Base-by-base conservation (phyloP, 306 rosid species). In the Sphenostylis stenocarpa region DNA sequence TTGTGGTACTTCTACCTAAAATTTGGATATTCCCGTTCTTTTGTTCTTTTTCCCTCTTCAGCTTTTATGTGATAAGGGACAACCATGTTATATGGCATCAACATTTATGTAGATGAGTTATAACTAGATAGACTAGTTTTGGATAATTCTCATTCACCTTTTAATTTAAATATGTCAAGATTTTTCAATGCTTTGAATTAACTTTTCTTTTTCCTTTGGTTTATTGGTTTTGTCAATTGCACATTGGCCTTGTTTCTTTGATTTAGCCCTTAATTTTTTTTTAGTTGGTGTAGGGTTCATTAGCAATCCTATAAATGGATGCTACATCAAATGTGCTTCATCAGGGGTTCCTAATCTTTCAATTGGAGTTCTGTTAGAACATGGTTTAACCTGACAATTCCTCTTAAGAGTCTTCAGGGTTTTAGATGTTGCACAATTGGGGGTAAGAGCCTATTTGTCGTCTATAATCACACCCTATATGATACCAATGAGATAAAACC, bases 21-120 rank as follows among this genome's bases (percentile, higher is more conserved):
- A 77, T 81, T 84, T 84, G 81, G 86, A 85, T 72, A 67, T 55
- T 43, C 69, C 60, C 45, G 80, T 85, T 87, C 81, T 80, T 78
- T 86, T 68, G 78, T 82, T 85, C 63, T 70, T 77, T 80, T 77
- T 77, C 86, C 77, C 70, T 81, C 84, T 83, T 48, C 76, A 77
- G 87, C 74, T 74, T 69, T 85, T 84, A 57, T 57, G 67, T 81
- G 86, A 81, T 81, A 87, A 89, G 84, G 86, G 88, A 78, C 38
- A 67, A 41, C 86, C 68, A 61, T 76, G 60, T 48, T 77, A 66
- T 80, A 67, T 77, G 85, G 84, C 87, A 70, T 83, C 68, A 58
- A 78, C 89, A 83, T 84, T 86, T 84, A 79, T 84, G 82, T 84
- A 66, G 87, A 82, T 82, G 91, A 83, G 90, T 83, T 88, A 56